These are phyloP conservation scores for Trichoderma virens DNA, from an alignment of 495 filamentous ascomycete species.

Conservation along the genomic window DNA sequence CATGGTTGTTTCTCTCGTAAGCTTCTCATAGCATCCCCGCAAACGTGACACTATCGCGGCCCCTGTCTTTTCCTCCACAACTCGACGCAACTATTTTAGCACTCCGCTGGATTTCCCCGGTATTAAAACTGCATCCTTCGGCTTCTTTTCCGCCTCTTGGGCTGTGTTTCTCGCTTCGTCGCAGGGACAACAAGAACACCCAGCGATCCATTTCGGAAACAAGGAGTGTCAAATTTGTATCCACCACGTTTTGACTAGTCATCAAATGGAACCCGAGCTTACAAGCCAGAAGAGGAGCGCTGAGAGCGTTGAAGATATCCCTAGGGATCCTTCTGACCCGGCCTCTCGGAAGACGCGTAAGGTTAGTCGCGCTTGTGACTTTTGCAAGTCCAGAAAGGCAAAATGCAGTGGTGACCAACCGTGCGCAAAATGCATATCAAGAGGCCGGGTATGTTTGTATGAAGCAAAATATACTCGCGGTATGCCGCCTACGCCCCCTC, in stretches of 20 bases:
- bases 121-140: neutral
- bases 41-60: neutral
- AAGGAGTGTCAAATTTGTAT: too few relatives aligned
- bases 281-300: neutral
- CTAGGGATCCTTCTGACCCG: neutral
- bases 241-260: neutral
- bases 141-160: constrained; percentile 3
- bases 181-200: neutral
- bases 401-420: constrained; percentile 40
- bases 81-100: neutral
- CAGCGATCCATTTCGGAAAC: neutral
- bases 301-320: neutral
- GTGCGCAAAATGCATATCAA: constrained; percentile 32
- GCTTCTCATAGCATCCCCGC: neutral
- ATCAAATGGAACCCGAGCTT: neutral
- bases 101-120: neutral
- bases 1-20: neutral
- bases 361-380: constrained; percentile 42
- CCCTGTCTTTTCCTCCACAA: neutral
- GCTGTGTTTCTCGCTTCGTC: neutral
- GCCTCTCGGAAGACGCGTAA: neutral
- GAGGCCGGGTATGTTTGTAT: constrained; percentile 36
- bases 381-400: constrained; percentile 41
- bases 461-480: constrained; percentile 39
- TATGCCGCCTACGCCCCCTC: constrained; percentile 32